Evolutionary conservation across 2,329 filamentous ascomycete species (phyloP).

Genomic region (Beauveria sp.): DNA sequence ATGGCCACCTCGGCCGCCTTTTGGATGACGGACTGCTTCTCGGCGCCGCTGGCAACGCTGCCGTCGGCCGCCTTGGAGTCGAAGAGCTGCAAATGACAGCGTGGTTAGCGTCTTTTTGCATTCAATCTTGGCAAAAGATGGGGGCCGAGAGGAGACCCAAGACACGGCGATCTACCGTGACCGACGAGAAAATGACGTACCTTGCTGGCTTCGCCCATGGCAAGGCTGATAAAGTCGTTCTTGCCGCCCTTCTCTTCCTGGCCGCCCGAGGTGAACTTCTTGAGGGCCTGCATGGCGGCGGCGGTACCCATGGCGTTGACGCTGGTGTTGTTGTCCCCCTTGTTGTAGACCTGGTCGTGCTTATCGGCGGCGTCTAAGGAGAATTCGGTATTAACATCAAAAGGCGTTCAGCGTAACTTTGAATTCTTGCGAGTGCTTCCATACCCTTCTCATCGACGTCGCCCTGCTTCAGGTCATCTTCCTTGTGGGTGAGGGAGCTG

Average conservation of each 20-base stretch:
- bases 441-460: slow-evolving; percentile 44
- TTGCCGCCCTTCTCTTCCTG: slow-evolving; percentile 51
- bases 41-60: slow-evolving; percentile 48
- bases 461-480: slow-evolving; percentile 38
- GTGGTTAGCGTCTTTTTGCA: not conserved
- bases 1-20: slow-evolving; percentile 78
- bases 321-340: slow-evolving; percentile 38
- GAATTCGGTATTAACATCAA: not conserved
- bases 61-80: slow-evolving; percentile 49
- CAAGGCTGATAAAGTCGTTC: slow-evolving; percentile 74
- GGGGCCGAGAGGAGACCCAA: not conserved
- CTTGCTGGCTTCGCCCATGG: slow-evolving; percentile 82
- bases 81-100: slow-evolving; percentile 39
- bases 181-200: slow-evolving; percentile 26
- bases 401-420: no score
- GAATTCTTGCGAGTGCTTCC: not conserved
- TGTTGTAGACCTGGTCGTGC: slow-evolving; percentile 66
- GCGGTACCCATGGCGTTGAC: slow-evolving; percentile 56
- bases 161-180: no score
- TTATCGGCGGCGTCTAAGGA: slow-evolving; percentile 56
- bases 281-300: slow-evolving; percentile 73
- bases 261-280: slow-evolving; percentile 62
- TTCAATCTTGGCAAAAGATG: not conserved
- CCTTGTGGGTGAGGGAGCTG: slow-evolving; percentile 40
- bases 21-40: slow-evolving; percentile 74